Evolutionary conservation across 2,329 filamentous ascomycete genomes (phyloP).

Genomic region (Alternaria angustiovoidea): DNA sequence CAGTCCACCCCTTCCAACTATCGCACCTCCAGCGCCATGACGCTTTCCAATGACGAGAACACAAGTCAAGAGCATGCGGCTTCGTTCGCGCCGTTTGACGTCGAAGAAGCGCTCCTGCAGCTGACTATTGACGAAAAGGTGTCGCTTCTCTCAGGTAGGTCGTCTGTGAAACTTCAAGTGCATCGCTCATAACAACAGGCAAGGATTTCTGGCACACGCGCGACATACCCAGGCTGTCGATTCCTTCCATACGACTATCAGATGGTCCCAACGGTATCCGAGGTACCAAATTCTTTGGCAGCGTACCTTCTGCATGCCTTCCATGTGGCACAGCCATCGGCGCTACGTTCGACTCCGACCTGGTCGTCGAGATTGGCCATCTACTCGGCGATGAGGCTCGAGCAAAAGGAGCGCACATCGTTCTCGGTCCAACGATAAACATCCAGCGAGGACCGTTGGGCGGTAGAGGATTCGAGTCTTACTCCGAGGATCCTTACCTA

Average conservation of each 20-base stretch:
- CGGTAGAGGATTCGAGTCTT: constrained; percentile 24
- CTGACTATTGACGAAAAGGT: too few relatives aligned
- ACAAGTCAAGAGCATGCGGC: too few relatives aligned
- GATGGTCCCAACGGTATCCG: constrained; percentile 73
- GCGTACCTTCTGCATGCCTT: neutral
- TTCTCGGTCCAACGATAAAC: constrained; percentile 41
- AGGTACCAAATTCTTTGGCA: constrained; percentile 59
- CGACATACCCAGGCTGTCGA: constrained; percentile 60
- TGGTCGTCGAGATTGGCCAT: neutral
- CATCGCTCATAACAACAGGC: neutral
- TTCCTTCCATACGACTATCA: constrained; percentile 27
- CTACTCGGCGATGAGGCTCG: constrained; percentile 35
- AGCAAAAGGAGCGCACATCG: constrained; percentile 17
- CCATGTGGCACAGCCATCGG: neutral
- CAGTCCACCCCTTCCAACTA: too few relatives aligned
- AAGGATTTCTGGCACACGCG: constrained; percentile 68
- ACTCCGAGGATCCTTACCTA: constrained; percentile 20
- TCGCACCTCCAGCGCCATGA: too few relatives aligned
- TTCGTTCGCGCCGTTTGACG: too few relatives aligned
- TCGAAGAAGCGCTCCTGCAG: too few relatives aligned
- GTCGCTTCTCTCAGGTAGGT: neutral
- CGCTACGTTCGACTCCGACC: neutral
- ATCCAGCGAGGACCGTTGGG: constrained; percentile 19
- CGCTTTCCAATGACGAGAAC: too few relatives aligned
- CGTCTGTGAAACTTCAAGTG: neutral